Base-by-base conservation (phyloP, 371 early-diverging fungal genomes). In the Apophysomyces variabilis region DNA sequence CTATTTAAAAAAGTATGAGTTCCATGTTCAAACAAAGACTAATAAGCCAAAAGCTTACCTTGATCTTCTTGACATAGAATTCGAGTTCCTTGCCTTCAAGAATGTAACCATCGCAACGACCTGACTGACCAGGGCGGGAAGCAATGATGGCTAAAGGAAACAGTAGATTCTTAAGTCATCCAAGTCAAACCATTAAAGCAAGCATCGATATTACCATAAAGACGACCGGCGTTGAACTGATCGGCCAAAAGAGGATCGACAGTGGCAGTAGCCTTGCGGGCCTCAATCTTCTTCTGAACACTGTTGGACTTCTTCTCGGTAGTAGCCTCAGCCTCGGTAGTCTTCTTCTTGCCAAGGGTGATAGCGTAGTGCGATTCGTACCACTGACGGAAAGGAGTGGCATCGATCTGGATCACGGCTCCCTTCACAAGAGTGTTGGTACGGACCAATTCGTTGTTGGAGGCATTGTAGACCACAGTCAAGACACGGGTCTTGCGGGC, bases 371-470 rank as follows among this genome's bases (percentile, higher is more conserved):
- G 96, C 68, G 93, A 82, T 87, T 98, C 97, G 83, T 95, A 97
- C 95, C 97, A 97, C 83, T 98, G 97, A 76, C 96, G 93, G 95
- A 99, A 99, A 69, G 98, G 97, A 71, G 98, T 95, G 78, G 99
- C 97, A 87, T 97, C 98, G 74, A 99, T 90, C 86, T 99, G 98
- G 68, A 99, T 92, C 73, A 99, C 94, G 79, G 95, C 91, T 73
- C 96, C 93, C 93, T 99, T 99, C 65, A 99, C 99, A 60, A 99
- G 90, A 68, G 99, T 99, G 92, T 99, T 99, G 85, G 99, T 99
- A 83, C 99, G 96, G 84, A 99, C 98, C 79, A 99, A 90, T 87
- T 99, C 99, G 94, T 99, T 99, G 96, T 96, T 98, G 86, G 97
- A 94, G 74, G 99, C 94, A 88, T 99, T 99, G 95, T 99, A 99